A percentile compares a stretch with the other conserved stretches of the same genome.
phyloP scores from a whole-genome alignment of 257 asterid genomes.

The Cinchona pubescens region DNA sequence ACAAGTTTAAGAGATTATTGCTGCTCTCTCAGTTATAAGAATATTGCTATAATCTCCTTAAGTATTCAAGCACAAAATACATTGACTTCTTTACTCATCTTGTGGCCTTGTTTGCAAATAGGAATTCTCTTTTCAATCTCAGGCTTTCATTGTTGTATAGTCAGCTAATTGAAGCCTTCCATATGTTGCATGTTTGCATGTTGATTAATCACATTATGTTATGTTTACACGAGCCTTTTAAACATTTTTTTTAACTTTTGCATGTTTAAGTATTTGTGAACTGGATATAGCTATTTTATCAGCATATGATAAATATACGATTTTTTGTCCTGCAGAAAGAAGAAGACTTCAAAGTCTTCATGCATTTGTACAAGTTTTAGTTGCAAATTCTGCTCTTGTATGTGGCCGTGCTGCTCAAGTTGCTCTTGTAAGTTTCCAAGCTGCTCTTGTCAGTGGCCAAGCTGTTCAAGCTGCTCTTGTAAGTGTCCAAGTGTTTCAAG shows the following conservation, averaged over 20 bases:
- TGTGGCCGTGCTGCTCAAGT: slow-evolving; percentile 15
- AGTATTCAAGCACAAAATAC: not conserved
- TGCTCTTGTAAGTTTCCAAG: no score
- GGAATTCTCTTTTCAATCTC: not conserved
- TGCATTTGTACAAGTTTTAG: slow-evolving; percentile 32
- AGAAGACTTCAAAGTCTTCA: slow-evolving; percentile 29
- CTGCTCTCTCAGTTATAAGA: not conserved
- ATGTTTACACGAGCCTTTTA: not conserved
- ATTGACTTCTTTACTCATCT: not conserved
- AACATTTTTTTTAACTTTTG: not conserved
- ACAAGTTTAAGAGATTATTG: not conserved
- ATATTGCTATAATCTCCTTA: not conserved
- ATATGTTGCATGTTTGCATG: not conserved
- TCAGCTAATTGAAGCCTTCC: not conserved
- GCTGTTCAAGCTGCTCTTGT: slow-evolving; percentile 5
- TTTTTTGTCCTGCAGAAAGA: slow-evolving; percentile 41
- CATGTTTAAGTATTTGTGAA: not conserved
- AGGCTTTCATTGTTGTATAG: not conserved
- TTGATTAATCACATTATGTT: no score
- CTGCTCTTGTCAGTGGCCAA: slow-evolving; percentile 22
- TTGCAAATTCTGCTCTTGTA: slow-evolving; percentile 8
- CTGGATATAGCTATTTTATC: no score
- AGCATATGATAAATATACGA: slow-evolving; percentile 6
- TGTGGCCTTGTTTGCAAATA: not conserved
- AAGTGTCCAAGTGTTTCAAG: slow-evolving; percentile 3